Base-by-base conservation (phyloP, 352 stramenopile species). In the Globisporangium parvum region DNA sequence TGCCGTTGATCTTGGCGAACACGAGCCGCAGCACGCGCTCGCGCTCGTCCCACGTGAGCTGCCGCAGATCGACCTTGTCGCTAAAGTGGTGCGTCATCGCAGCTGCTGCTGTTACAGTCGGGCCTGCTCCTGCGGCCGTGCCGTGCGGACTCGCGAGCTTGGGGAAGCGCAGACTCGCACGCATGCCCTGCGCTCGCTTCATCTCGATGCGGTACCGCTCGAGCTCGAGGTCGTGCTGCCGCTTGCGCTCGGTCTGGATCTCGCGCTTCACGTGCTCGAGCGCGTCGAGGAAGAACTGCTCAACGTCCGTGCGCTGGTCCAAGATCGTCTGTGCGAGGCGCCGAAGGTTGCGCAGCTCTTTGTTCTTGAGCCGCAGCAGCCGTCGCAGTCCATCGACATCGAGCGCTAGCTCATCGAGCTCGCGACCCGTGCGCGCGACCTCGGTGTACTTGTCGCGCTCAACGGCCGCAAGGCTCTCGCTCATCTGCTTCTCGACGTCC, bases 251-350 rank as follows among this genome's bases (percentile, higher is more conserved):
- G 26, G 55, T 48, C 50, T 76, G 55, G 47, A 95, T 79, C 54
- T 96, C 69, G 6, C 63, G 47, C 63, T 96, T 95, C 10, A 97
- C 91, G 42, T 93, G 70, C 41, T 92, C 80, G 11, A 98, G 73
- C 18, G 89, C 87, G 58, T 98, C 89, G 42, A 98, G 59, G 54
- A 98, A 96, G 66, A 96, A 98, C 55, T 97, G 86, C 55, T 93
- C 81, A 6, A 93, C 66, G 44, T 98, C 91, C 4, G 85, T 96
- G 37, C 93, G 76, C 65, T 98, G 93, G 47, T 91, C 78, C 40
- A 98, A 68, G 47, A 98, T 95, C 15, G 80, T 92, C 59, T 97
- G 80, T 6, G 90, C 80, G 15, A 98, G 82, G 37, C 77, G 75
- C 26, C 89, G 75, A 37, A 98, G 70, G 52, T 95, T 91, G 15